A percentile compares a stretch with the other conserved stretches of the same genome.
These are phyloP conservation scores for Melastoma candidum DNA, from an alignment of 441 rosid genomes.

Conservation along the genomic window DNA sequence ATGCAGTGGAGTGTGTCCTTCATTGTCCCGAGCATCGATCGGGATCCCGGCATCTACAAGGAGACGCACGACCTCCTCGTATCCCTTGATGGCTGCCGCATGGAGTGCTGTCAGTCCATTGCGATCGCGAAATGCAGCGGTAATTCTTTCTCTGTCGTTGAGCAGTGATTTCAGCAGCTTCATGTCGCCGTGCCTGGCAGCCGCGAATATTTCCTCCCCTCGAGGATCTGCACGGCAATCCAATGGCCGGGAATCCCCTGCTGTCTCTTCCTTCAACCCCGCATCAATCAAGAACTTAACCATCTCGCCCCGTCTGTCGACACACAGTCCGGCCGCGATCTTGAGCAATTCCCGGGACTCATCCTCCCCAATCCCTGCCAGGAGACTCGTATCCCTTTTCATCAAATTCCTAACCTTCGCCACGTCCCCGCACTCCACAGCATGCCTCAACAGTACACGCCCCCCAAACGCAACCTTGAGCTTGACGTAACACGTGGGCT, in stretches of 20 bases:
- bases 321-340: slow-evolving; percentile 28
- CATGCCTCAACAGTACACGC: slow-evolving; percentile 37
- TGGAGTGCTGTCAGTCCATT: slow-evolving; percentile 40
- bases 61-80: slow-evolving; percentile 21
- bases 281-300: no score
- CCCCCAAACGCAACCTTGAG: slow-evolving; percentile 52
- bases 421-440: slow-evolving; percentile 27
- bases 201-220: slow-evolving; percentile 32
- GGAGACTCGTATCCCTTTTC: slow-evolving; percentile 30
- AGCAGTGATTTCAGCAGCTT: slow-evolving; percentile 17
- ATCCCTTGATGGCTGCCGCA: slow-evolving; percentile 42
- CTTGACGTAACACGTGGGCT: slow-evolving; percentile 32
- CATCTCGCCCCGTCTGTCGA: slow-evolving; percentile 1
- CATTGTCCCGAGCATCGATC: slow-evolving; percentile 29
- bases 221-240: neutral
- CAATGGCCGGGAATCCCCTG: no score
- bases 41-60: slow-evolving; percentile 26
- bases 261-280: no score
- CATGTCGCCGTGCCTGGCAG: slow-evolving; percentile 37
- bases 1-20: slow-evolving; percentile 43
- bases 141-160: slow-evolving; percentile 15
- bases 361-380: slow-evolving; percentile 17
- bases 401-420: slow-evolving; percentile 31
- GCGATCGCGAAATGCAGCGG: slow-evolving; percentile 24
- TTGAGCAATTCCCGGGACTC: slow-evolving; percentile 35